These are phyloP conservation scores for Musa acuminata DNA, from an alignment of 176 grass and related monocot species.

Conservation along the genomic window DNA sequence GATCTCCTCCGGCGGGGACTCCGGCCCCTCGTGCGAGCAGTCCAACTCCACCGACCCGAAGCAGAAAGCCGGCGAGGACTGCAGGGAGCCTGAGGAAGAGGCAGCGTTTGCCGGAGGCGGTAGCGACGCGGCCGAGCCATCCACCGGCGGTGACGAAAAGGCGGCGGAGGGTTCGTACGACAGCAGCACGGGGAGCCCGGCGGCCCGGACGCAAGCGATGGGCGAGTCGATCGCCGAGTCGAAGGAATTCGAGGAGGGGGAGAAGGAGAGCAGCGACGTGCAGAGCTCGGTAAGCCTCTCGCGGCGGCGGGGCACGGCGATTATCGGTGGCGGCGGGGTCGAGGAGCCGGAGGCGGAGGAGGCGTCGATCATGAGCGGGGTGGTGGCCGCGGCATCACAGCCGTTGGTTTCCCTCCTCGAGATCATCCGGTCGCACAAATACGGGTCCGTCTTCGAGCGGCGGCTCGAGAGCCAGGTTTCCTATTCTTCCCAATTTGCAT, in stretches of 20 bases:
- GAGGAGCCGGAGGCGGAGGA: not conserved
- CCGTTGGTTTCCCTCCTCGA: slow-evolving; percentile 53
- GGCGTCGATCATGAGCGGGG: not conserved
- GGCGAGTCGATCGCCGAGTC: slow-evolving; percentile 73
- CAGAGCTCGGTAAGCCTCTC: slow-evolving; percentile 74
- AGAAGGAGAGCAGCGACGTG: slow-evolving; percentile 76
- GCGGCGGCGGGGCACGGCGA: slow-evolving; percentile 11
- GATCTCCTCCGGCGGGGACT: slow-evolving; percentile 43
- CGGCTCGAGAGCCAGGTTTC: slow-evolving; percentile 81
- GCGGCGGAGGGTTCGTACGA: slow-evolving; percentile 22
- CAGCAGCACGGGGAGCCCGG: slow-evolving; percentile 15
- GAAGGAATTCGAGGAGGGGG: slow-evolving; percentile 28
- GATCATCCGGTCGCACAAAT: slow-evolving; percentile 45
- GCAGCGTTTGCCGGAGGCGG: not conserved
- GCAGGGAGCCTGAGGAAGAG: not conserved
- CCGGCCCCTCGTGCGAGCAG: slow-evolving; percentile 60
- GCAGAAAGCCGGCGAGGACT: slow-evolving; percentile 2
- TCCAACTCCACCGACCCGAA: slow-evolving; percentile 87
- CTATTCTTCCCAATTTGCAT: slow-evolving; percentile 4
- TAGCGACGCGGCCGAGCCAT: not conserved
- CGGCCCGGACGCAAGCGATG: not conserved
- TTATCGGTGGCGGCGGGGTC: slow-evolving; percentile 4
- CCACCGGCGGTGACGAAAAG: not conserved
- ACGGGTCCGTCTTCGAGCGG: slow-evolving; percentile 57
- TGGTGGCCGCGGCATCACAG: too few species aligned